Percentiles rank a stretch among this genome's conserved stretches.
phyloP scores from a whole-genome alignment of 257 asterid species.

The Cinchona pubescens region DNA sequence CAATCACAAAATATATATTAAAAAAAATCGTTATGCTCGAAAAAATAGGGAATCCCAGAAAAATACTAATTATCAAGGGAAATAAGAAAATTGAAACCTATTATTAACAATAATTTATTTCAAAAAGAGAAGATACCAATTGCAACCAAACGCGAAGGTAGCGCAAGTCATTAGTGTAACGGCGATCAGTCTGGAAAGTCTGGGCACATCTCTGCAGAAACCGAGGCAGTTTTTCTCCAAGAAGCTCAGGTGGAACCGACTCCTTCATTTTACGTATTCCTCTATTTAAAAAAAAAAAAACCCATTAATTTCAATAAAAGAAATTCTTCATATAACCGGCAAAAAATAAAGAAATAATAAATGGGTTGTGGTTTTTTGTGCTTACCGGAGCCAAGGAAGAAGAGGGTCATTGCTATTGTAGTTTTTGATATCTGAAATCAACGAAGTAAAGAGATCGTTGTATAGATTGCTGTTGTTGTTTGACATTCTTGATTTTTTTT shows the following conservation, averaged over 20 bases:
- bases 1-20: neutral
- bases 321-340: neutral
- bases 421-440: conserved; percentile 73
- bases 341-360: neutral
- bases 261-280: conserved; percentile 80
- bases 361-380: neutral
- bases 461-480: conserved; percentile 27
- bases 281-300: conserved; percentile 29
- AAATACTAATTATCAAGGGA: neutral
- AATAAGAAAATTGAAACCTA: neutral
- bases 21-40: too few relatives aligned
- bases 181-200: conserved; percentile 63
- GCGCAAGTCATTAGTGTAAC: conserved; percentile 80
- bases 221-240: conserved; percentile 82
- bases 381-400: conserved; percentile 92
- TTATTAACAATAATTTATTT: neutral
- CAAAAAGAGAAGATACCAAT: conserved; percentile 48
- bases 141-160: conserved; percentile 93
- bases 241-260: conserved; percentile 62
- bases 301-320: neutral
- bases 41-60: neutral
- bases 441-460: conserved; percentile 59
- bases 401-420: conserved; percentile 77
- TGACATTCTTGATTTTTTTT: conserved; percentile 35
- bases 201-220: conserved; percentile 91